Evolutionary conservation across 371 early-diverging fungal species (phyloP).

Genomic region (Amoeboaphelidium protococcarum): DNA sequence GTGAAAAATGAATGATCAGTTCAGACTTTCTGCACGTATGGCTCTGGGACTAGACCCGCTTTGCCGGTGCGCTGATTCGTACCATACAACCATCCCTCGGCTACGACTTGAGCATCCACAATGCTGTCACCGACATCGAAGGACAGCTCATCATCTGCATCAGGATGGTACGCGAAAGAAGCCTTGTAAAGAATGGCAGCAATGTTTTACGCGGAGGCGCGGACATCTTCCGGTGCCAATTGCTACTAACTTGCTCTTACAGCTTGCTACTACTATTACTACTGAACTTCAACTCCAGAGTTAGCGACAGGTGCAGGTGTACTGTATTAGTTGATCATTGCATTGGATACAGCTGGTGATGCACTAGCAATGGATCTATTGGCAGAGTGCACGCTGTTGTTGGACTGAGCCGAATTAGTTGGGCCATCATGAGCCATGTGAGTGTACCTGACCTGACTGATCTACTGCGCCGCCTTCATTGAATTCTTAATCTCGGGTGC

Average conservation of each 20-base stretch:
- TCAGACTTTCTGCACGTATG: background rate
- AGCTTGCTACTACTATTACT: background rate
- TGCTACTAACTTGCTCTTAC: background rate
- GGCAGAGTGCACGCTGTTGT: background rate
- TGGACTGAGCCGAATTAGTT: background rate
- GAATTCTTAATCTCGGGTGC: background rate
- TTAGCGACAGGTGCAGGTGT: too few relatives aligned
- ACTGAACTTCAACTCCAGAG: too few relatives aligned
- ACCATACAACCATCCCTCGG: conserved; percentile 7
- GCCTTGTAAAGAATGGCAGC: background rate
- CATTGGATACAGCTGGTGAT: background rate
- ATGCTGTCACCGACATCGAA: background rate
- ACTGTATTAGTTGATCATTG: too few relatives aligned
- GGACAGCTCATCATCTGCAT: background rate
- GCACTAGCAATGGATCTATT: background rate
- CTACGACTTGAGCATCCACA: background rate
- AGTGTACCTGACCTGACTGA: background rate
- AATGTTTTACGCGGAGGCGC: background rate
- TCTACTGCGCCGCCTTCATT: background rate
- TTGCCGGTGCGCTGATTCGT: conserved; percentile 5
- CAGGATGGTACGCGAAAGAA: background rate
- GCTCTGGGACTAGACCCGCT: conserved; percentile 5
- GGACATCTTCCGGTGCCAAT: background rate
- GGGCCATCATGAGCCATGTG: background rate
- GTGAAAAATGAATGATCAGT: too few relatives aligned